Percentiles rank a stretch among this genome's conserved stretches.
phyloP scores from a whole-genome alignment of 441 rosid species.

The Bruguiera hainesii region DNA sequence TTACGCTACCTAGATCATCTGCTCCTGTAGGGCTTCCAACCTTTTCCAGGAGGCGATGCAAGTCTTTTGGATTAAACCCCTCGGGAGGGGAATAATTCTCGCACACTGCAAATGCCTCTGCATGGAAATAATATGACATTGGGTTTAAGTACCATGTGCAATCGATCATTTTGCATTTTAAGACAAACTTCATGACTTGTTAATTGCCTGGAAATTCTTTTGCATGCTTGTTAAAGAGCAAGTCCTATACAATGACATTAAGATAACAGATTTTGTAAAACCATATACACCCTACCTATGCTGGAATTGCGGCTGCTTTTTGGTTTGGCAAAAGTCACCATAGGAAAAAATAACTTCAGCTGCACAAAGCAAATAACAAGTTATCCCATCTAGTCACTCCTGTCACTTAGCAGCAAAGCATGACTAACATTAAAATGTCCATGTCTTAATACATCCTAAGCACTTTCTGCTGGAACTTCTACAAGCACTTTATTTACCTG shows the following conservation, averaged over 20 bases:
- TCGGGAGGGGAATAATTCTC: slow-evolving; percentile 92
- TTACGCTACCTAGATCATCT: slow-evolving; percentile 66
- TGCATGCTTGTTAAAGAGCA: background rate
- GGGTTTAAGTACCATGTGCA: slow-evolving; percentile 15
- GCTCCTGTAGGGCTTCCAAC: slow-evolving; percentile 94
- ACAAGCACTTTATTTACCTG: slow-evolving; percentile 48
- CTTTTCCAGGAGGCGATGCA: slow-evolving; percentile 81
- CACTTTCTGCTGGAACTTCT: background rate
- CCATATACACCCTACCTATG: slow-evolving; percentile 51
- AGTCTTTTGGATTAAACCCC: slow-evolving; percentile 80
- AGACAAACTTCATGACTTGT: background rate
- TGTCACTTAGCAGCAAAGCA: background rate
- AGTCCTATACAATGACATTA: too few species aligned
- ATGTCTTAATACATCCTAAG: background rate
- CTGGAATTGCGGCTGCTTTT: slow-evolving; percentile 99
- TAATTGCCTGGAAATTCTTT: background rate
- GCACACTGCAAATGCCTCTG: slow-evolving; percentile 97
- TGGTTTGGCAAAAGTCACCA: slow-evolving; percentile 93
- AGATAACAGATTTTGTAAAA: too few species aligned
- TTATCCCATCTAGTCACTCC: background rate
- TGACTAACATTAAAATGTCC: background rate
- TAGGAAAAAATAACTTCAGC: slow-evolving; percentile 89
- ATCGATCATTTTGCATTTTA: background rate
- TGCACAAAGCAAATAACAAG: slow-evolving; percentile 32
- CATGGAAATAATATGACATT: slow-evolving; percentile 24